These are phyloP conservation scores for Plenodomus biglobosus DNA, from an alignment of 2,329 filamentous ascomycete genomes.

Conservation along the genomic window DNA sequence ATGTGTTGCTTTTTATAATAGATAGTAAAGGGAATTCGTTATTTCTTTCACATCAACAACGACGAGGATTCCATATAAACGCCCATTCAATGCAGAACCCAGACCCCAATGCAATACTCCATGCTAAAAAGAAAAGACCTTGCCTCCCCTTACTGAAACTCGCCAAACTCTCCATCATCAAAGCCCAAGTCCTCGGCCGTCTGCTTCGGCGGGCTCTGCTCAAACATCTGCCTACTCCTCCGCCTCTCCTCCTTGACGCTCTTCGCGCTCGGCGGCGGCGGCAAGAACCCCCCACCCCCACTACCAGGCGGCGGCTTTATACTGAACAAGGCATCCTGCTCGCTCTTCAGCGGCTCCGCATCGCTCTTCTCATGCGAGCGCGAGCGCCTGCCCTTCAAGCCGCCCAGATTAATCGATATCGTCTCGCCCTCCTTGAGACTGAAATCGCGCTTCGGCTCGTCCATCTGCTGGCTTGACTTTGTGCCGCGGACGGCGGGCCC, in stretches of 20 bases:
- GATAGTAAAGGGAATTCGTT: neutral
- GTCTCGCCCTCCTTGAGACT: slow-evolving; percentile 88
- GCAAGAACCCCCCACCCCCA: slow-evolving; percentile 53
- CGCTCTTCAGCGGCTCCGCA: slow-evolving; percentile 37
- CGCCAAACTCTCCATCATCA: slow-evolving; percentile 85
- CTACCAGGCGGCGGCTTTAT: slow-evolving; percentile 68
- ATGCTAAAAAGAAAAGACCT: slow-evolving; percentile 16
- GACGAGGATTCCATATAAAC: slow-evolving; percentile 1
- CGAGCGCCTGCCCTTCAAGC: slow-evolving; percentile 52
- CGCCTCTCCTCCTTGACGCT: slow-evolving; percentile 64
- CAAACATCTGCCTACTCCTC: slow-evolving; percentile 51
- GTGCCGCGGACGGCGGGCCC: slow-evolving; percentile 14
- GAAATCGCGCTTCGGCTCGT: slow-evolving; percentile 68
- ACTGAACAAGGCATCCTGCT: slow-evolving; percentile 63
- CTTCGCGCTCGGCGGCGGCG: slow-evolving; percentile 66
- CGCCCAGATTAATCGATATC: slow-evolving; percentile 76
- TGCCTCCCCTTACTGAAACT: slow-evolving; percentile 62
- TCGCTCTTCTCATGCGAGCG: slow-evolving; percentile 38
- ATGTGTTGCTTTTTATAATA: too few relatives aligned
- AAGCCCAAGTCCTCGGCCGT: slow-evolving; percentile 69
- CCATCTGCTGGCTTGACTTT: slow-evolving; percentile 23
- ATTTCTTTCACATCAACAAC: neutral
- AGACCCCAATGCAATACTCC: slow-evolving; percentile 14
- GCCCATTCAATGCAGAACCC: slow-evolving; percentile 25
- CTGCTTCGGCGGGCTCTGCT: slow-evolving; percentile 21